Conservation (phyloP, 495 filamentous ascomycete genomes). For the Physcia stellaris region DNA sequence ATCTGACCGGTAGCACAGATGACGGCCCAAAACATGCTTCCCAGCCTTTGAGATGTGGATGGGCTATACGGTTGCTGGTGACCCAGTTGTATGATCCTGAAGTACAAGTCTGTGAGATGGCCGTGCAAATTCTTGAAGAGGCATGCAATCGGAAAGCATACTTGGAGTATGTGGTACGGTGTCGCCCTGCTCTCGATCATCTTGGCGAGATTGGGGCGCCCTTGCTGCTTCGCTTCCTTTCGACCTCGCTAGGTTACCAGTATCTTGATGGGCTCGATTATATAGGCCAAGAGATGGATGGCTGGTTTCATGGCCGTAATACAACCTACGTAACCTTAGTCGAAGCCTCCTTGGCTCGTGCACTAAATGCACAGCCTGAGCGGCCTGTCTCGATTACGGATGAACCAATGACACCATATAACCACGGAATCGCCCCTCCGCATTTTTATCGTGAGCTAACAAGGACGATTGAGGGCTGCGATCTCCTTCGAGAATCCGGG, state of each 20-base stretch:
- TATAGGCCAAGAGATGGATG: constrained; percentile 98
- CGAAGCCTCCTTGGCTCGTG: constrained; percentile 85
- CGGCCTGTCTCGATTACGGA: constrained; percentile 24
- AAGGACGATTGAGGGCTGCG: constrained; percentile 83
- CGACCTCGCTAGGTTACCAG: constrained; percentile 91
- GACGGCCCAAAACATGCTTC: constrained; percentile 22
- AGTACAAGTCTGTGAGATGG: constrained; percentile 86
- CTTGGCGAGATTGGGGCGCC: constrained; percentile 94
- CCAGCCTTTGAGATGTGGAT: constrained; percentile 49
- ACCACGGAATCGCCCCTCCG: constrained; percentile 65
- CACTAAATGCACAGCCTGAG: constrained; percentile 50
- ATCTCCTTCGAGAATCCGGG: constrained; percentile 75
- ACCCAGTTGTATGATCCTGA: constrained; percentile 96
- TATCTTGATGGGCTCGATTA: constrained; percentile 96
- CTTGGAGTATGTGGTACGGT: constrained; percentile 91
- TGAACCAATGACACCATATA: constrained; percentile 42
- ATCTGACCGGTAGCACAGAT: constrained; percentile 42
- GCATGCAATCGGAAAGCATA: constrained; percentile 83
- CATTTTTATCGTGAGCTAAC: constrained; percentile 96
- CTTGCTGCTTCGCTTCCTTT: constrained; percentile 81
- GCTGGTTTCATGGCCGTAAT: constrained; percentile 94
- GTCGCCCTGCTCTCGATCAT: constrained; percentile 89
- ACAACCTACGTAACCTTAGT: constrained; percentile 90
- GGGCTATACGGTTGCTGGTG: constrained; percentile 92
- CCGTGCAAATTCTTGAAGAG: constrained; percentile 93